Base-by-base conservation (phyloP, 257 asterid species). In the Solanum tacnaense region DNA sequence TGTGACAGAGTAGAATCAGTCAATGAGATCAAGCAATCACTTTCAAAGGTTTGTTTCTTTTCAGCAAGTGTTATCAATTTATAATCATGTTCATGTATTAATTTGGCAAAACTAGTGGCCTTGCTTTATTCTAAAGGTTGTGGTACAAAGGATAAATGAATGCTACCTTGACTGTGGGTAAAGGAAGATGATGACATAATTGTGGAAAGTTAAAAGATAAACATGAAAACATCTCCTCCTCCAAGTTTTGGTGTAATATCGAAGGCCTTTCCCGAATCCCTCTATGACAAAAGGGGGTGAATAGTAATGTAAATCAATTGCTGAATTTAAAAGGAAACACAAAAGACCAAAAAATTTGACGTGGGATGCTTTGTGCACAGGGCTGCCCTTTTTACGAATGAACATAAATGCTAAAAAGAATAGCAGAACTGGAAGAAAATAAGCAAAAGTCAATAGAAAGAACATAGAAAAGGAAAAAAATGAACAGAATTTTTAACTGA, bases 11-110 rank as follows among this genome's bases (percentile, higher is more conserved):
- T 86, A 36, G 99, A 95, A 88, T 96, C 97, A 29, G 90, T 84
- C 86, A 89, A 89, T 7, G 98, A 94, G 90, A 93, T 96, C 91
- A 95, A 92, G 88, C 96, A 95, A 88, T 95, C 97, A 84, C 93
- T 95, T 86, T 60, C 90, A 86, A 92, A 96, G 99, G 98, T 95
- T 85, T 12, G 94, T 91, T 81, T 65, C 83, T 41, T 81, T 27
- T 31, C 76, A 25, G 25, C 34, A 16, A 13, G 9, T 18, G 36
- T 75, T 29, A 62, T 32, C 58, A 38, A 6, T 62, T n/a, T 65
- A 27, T 76, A 46, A 38, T 79, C 72, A 72, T 9, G 13, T 31
- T 31, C 39, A 56, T 49, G 31, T 82, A 31, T 82, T 81, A 82
- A 46, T 82, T 49, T 82, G 85, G 44, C 11, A 10, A 56, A 46